phyloP scores from a whole-genome alignment of 306 rosid species.

The Gillenia trifoliata region DNA sequence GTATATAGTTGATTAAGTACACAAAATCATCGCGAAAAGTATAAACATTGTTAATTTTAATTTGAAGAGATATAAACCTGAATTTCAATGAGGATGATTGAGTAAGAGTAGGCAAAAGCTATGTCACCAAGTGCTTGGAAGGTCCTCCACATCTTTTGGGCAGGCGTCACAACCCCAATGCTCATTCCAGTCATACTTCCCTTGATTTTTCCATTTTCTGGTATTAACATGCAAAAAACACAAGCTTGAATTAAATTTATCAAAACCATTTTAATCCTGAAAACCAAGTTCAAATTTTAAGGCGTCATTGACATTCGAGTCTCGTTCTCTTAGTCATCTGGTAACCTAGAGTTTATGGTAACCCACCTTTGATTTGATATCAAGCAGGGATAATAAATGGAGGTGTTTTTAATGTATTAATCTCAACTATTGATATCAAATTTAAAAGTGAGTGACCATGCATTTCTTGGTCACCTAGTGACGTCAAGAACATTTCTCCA shows the following conservation, averaged over 20 bases:
- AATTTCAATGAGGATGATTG: conserved; percentile 78
- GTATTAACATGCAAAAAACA: background rate
- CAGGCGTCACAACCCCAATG: conserved; percentile 51
- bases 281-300: background rate
- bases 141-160: conserved; percentile 66
- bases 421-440: background rate
- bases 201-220: conserved; percentile 38
- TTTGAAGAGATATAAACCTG: conserved; percentile 39
- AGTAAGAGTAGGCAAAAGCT: conserved; percentile 88
- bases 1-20: background rate
- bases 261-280: background rate
- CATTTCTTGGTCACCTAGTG: background rate
- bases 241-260: conserved; percentile 3
- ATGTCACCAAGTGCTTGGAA: conserved; percentile 83
- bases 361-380: background rate
- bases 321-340: background rate
- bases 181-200: conserved; percentile 63
- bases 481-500: background rate
- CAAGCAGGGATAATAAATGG: background rate
- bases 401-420: background rate
- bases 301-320: background rate
- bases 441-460: background rate
- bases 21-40: background rate
- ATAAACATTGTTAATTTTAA: background rate
- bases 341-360: background rate